Conservation (phyloP, 1,284 basidiomycete genomes). For the Ceratobasidium sp. region DNA sequence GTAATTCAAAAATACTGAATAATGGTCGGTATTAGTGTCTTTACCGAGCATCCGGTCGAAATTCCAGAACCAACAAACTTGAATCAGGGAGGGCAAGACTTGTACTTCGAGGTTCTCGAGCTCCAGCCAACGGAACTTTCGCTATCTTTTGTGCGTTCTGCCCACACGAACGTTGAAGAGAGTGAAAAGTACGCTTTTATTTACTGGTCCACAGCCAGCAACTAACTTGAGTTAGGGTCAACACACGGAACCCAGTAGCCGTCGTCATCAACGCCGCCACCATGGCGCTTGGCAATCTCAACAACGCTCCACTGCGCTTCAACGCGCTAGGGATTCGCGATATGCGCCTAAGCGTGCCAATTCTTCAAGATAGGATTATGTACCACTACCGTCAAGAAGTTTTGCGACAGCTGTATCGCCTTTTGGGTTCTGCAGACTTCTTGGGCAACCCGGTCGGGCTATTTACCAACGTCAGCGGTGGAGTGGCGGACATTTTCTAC, state of each 20-base stretch:
- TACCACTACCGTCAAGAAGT: conserved; percentile 97
- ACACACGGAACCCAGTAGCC: conserved; percentile 91
- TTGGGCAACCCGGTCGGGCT: conserved; percentile 72
- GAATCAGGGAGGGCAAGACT: conserved; percentile 74
- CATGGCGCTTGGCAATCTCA: conserved; percentile 98
- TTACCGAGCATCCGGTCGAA: conserved; percentile 81
- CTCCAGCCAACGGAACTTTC: conserved; percentile 94
- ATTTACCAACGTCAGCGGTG: conserved; percentile 98
- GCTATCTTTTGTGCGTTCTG: conserved; percentile 97
- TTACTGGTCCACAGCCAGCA: conserved; percentile 18
- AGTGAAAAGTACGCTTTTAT: conserved; percentile 70
- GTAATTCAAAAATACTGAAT: neutral
- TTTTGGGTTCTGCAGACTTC: conserved; percentile 97
- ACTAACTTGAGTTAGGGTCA: conserved; percentile 65
- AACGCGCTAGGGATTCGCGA: conserved; percentile 97
- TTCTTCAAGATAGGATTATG: conserved; percentile 86
- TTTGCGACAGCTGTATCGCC: conserved; percentile 93
- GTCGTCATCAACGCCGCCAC: conserved; percentile 95
- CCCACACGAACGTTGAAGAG: conserved; percentile 91
- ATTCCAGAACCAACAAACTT: conserved; percentile 83
- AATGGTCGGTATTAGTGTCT: conserved; percentile 65
- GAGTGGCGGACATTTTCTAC: conserved; percentile 99
- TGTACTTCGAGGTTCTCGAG: conserved; percentile 98
- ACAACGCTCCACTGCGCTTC: conserved; percentile 95
- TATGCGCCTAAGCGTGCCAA: conserved; percentile 87